Conservation (phyloP, 768 basidiomycete genomes). For the Clitopilus hobsonii region DNA sequence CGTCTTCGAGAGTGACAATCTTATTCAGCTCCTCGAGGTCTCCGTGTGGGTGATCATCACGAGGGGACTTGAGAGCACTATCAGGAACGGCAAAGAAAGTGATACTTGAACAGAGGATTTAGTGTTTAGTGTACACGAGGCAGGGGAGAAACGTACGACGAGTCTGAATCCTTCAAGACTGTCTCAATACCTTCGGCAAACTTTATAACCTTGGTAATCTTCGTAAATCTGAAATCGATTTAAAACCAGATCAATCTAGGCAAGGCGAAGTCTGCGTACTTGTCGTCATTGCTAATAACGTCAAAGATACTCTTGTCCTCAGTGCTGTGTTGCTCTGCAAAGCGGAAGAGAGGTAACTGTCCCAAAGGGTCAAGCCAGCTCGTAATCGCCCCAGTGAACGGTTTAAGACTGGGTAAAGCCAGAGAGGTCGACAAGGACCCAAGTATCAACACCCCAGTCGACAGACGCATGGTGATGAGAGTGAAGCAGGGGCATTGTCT, state of each 20-base stretch:
- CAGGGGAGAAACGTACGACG: constrained; percentile 12
- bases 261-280: constrained; percentile 2
- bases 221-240: constrained; percentile 13
- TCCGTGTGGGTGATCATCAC: constrained; percentile 9
- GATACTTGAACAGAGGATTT: constrained; percentile 23
- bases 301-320: background rate
- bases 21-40: constrained; percentile 5
- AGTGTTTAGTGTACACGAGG: background rate
- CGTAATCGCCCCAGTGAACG: background rate
- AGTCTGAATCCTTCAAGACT: constrained; percentile 13
- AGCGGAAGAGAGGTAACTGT: background rate
- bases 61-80: constrained; percentile 29
- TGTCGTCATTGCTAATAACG: constrained; percentile 9
- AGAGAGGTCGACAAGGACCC: background rate
- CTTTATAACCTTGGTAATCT: constrained; percentile 19
- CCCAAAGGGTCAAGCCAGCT: background rate
- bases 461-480: background rate
- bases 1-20: constrained; percentile 13
- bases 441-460: background rate
- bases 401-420: background rate
- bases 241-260: background rate
- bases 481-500: background rate
- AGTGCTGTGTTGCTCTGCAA: background rate
- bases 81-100: constrained; percentile 54
- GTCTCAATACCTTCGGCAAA: constrained; percentile 15